phyloP scores from a whole-genome alignment of 129 eudicot genomes.

The Flaveria linearis region DNA sequence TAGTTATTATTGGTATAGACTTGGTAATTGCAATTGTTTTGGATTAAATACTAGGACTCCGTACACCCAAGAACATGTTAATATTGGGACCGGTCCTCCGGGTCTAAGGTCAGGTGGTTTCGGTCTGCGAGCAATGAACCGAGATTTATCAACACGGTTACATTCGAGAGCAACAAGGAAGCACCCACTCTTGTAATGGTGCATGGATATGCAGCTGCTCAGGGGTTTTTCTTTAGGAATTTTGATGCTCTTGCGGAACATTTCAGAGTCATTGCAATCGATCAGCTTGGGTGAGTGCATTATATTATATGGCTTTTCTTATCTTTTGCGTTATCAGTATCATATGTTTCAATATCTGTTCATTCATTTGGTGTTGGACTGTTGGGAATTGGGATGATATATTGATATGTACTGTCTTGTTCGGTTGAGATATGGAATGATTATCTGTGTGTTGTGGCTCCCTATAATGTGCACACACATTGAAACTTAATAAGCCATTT shows the following conservation, averaged over 20 bases:
- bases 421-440: neutral
- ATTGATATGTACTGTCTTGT: no score
- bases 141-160: conserved; percentile 78
- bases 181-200: conserved; percentile 93
- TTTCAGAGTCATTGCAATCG: conserved; percentile 87
- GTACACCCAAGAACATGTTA: conserved; percentile 60
- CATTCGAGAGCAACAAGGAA: conserved; percentile 70
- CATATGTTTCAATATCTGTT: neutral
- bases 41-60: conserved; percentile 52
- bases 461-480: neutral
- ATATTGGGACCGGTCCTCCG: conserved; percentile 89
- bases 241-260: conserved; percentile 78
- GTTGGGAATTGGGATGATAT: no score
- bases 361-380: neutral
- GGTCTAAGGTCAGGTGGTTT: conserved; percentile 91
- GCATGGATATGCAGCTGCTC: conserved; percentile 96
- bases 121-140: conserved; percentile 79
- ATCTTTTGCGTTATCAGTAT: neutral
- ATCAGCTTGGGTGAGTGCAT: conserved; percentile 86
- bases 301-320: neutral
- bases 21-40: neutral
- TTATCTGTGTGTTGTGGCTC: neutral
- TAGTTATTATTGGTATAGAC: conserved; percentile 1
- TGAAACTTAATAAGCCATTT: neutral
- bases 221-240: conserved; percentile 95